phyloP scores from a whole-genome alignment of 2,329 filamentous ascomycete species.

The Fusarium coffeatum region DNA sequence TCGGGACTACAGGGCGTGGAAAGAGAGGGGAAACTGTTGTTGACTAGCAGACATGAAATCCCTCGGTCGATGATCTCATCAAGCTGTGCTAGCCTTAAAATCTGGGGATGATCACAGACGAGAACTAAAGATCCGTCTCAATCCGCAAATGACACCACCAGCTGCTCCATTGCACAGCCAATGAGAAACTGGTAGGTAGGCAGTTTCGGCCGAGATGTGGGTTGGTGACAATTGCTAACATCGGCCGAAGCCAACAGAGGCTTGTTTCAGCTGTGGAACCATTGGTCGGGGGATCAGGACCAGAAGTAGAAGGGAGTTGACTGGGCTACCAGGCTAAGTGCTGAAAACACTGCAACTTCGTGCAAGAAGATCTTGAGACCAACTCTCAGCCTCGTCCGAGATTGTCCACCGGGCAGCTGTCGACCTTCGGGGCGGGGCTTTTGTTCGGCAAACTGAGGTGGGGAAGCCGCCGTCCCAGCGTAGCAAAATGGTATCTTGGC shows the following conservation, averaged over 20 bases:
- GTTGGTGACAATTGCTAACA: conserved; percentile 15
- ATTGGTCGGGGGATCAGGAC: conserved; percentile 30
- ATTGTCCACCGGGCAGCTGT: conserved; percentile 13
- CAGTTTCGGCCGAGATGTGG: conserved; percentile 37
- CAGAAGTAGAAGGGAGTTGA: conserved; percentile 38
- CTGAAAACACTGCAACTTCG: conserved; percentile 7
- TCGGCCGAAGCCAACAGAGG: conserved; percentile 24
- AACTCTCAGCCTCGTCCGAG: conserved; percentile 10
- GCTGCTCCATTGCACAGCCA: conserved; percentile 21
- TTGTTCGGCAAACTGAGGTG: conserved; percentile 30
- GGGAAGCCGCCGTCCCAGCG: conserved; percentile 1
- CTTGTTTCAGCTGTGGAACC: conserved; percentile 36
- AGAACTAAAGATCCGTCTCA: conserved; percentile 22
- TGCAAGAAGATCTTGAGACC: not conserved
- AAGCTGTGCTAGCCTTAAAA: conserved; percentile 37
- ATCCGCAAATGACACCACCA: conserved; percentile 9
- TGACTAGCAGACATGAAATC: conserved; percentile 3
- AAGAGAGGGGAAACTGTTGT: not conserved
- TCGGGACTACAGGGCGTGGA: conserved; percentile 26
- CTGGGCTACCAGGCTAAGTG: not conserved
- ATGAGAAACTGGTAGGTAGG: conserved; percentile 11
- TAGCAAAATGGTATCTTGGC: conserved; percentile 12
- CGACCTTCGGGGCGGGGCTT: conserved; percentile 30
- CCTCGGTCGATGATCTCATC: conserved; percentile 44
- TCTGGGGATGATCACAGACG: conserved; percentile 32